Base-by-base conservation (phyloP, 1,139 yeast genomes). In the Kodamaea sp. region DNA sequence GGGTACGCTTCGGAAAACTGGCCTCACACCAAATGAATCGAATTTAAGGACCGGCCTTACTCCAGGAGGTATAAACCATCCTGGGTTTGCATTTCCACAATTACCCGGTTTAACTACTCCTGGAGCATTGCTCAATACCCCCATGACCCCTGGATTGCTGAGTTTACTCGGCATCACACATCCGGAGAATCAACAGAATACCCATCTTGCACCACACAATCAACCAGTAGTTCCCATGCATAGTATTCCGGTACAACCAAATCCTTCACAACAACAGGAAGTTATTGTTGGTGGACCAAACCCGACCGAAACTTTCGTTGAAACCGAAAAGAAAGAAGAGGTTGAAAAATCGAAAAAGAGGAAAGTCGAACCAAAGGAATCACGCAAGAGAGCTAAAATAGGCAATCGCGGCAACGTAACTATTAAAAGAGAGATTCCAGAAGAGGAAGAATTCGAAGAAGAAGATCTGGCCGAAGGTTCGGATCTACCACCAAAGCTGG, bases 11-110 rank as follows among this genome's bases (percentile, higher is more conserved):
- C 59, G 74, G 27, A 73, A 80, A 48, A 67, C 83, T 0, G 89
- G 87, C 0, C 62, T 83, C 32, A 80, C 88, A 0, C 88, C 90
- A 5, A 82, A 79, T 56, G 89, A 82, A 53, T 77, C 84, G 5
- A 71, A 77, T 38, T 46, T 83, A 34, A 67, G 92, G 44, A 70
- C 85, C 0, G 90, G 90, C 0, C 57, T 82, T 28, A 81, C 89
- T 0, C 74, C 75, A 2, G 73, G 73, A 0, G 64, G 65, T 1
- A 44, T 57, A 32, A 52, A 46, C 35, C 45, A 46, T 7, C 49
- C 55, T 20, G 61, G 62, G 10, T 67, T 66, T 47, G 60, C 60
- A n/a, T 66, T 67, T 46, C 11, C 36, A 10, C 48, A 40, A 40
- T 58, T 61, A 6, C 70, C 68, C 1, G 76, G 75, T 1, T 48